phyloP scores from a whole-genome alignment of 2,329 filamentous ascomycete species.

The Setomelanomma holmii region DNA sequence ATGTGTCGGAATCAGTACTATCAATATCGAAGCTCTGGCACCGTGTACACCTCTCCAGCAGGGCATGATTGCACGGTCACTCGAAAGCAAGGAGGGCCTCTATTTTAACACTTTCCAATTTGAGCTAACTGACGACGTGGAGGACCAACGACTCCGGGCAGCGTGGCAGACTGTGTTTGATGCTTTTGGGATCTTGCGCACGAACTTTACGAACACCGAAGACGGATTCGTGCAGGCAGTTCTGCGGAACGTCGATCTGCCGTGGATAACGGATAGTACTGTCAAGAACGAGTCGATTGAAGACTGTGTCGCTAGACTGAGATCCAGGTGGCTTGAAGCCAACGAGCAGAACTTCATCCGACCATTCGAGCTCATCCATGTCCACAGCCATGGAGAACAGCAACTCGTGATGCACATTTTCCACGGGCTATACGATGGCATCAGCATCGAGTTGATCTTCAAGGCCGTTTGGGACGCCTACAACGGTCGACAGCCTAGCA shows the following conservation, averaged over 20 bases:
- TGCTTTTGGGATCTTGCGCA: slow-evolving; percentile 71
- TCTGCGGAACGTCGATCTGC: slow-evolving; percentile 51
- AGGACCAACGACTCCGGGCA: slow-evolving; percentile 56
- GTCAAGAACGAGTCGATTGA: slow-evolving; percentile 25
- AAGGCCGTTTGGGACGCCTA: slow-evolving; percentile 64
- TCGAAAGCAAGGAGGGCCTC: slow-evolving; percentile 62
- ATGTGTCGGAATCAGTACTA: slow-evolving; percentile 58
- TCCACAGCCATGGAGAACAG: slow-evolving; percentile 40
- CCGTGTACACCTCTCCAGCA: slow-evolving; percentile 88
- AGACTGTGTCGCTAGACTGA: slow-evolving; percentile 31
- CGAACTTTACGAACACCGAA: slow-evolving; percentile 73
- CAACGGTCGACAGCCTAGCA: slow-evolving; percentile 25
- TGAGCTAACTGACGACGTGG: slow-evolving; percentile 55
- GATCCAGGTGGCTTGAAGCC: slow-evolving; percentile 60
- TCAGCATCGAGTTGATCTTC: slow-evolving; percentile 74
- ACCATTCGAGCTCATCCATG: slow-evolving; percentile 61
- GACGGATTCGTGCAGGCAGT: slow-evolving; percentile 81
- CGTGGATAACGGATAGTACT: slow-evolving; percentile 15
- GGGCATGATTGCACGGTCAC: slow-evolving; percentile 78
- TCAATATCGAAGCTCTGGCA: slow-evolving; percentile 73
- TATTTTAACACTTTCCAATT: slow-evolving; percentile 84
- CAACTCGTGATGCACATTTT: slow-evolving; percentile 74
- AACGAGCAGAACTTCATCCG: slow-evolving; percentile 59
- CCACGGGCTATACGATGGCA: slow-evolving; percentile 87
- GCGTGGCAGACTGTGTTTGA: slow-evolving; percentile 66